These are phyloP conservation scores for Exsudoporus frostii DNA, from an alignment of 768 basidiomycete genomes.

Conservation along the genomic window DNA sequence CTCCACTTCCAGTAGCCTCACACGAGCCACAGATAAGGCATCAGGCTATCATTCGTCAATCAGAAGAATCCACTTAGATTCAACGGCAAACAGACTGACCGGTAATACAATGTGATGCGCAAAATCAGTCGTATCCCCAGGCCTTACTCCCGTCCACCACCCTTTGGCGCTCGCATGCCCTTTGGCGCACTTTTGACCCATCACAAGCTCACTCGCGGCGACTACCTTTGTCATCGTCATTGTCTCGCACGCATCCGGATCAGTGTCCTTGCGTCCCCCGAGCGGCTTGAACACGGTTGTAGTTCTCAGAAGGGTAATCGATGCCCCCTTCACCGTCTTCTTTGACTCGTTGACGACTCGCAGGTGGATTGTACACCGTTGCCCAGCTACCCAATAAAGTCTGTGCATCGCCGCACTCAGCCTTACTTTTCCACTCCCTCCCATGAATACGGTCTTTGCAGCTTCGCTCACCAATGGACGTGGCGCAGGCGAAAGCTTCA, in stretches of 20 bases:
- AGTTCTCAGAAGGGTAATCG: conserved; percentile 61
- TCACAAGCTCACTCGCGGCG: conserved; percentile 61
- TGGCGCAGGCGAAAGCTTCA: conserved; percentile 57
- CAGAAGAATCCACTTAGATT: conserved; percentile 2
- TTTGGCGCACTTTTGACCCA: conserved; percentile 57
- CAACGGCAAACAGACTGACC: conserved; percentile 43
- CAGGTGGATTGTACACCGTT: conserved; percentile 66
- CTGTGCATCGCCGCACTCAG: conserved; percentile 69
- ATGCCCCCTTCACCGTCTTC: conserved; percentile 62
- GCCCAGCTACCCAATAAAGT: conserved; percentile 78
- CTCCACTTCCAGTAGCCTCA: conserved; percentile 71
- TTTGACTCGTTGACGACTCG: conserved; percentile 64
- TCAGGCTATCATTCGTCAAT: conserved; percentile 47
- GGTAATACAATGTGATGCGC: conserved; percentile 70
- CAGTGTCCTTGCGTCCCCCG: conserved; percentile 31
- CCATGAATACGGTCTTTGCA: conserved; percentile 55
- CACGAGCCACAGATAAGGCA: conserved; percentile 63
- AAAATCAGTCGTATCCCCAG: conserved; percentile 61
- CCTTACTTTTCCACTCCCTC: conserved; percentile 61
- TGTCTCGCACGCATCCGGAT: conserved; percentile 63
- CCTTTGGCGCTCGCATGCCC: conserved; percentile 80
- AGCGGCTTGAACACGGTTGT: conserved; percentile 61
- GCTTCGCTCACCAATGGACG: conserved; percentile 57
- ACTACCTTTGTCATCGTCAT: conserved; percentile 61
- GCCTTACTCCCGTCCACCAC: conserved; percentile 83